Percentiles rank a stretch among this genome's conserved stretches.
Conservation (phyloP, 495 filamentous ascomycete species). For the Hypoxylon fuscum region DNA sequence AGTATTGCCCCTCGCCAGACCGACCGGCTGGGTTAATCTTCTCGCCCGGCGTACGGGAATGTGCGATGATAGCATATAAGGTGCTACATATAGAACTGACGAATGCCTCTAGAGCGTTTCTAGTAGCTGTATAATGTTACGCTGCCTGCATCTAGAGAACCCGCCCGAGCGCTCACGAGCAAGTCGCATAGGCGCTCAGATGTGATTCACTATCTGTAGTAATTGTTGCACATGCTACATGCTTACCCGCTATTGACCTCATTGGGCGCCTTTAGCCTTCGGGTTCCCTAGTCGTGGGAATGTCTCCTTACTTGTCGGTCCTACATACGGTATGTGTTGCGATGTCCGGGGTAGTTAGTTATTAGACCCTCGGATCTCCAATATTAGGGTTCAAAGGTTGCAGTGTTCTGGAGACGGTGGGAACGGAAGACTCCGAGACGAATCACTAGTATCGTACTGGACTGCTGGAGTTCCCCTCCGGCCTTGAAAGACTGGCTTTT, state of each 20-base stretch:
- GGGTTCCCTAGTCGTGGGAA: conserved; percentile 12
- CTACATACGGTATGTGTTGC: conserved; percentile 1
- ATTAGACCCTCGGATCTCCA: neutral
- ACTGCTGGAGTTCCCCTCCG: conserved; percentile 1
- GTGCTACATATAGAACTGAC: neutral
- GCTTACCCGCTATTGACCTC: conserved; percentile 2
- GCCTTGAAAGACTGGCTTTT: neutral
- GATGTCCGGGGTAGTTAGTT: conserved; percentile 7
- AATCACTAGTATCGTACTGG: conserved; percentile 3
- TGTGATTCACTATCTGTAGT: conserved; percentile 15
- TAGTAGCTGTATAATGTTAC: conserved; percentile 23
- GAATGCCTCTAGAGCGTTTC: conserved; percentile 31
- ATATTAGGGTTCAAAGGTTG: conserved; percentile 4
- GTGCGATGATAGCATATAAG: conserved; percentile 10
- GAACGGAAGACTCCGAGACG: conserved; percentile 8
- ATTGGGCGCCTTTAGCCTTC: conserved; percentile 6
- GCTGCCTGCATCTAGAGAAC: conserved; percentile 25
- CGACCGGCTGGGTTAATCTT: conserved; percentile 11
- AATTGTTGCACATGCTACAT: conserved; percentile 4
- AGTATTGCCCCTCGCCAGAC: conserved; percentile 8
- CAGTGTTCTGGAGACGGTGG: neutral
- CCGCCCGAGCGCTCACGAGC: conserved; percentile 8
- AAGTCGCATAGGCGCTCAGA: conserved; percentile 20
- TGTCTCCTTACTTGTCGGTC: conserved; percentile 11
- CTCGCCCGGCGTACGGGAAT: conserved; percentile 11